Evolutionary conservation across 1,284 basidiomycete species (phyloP), one percentile per base, ranked within the genome.

Genomic region (Mycena citricolor): DNA sequence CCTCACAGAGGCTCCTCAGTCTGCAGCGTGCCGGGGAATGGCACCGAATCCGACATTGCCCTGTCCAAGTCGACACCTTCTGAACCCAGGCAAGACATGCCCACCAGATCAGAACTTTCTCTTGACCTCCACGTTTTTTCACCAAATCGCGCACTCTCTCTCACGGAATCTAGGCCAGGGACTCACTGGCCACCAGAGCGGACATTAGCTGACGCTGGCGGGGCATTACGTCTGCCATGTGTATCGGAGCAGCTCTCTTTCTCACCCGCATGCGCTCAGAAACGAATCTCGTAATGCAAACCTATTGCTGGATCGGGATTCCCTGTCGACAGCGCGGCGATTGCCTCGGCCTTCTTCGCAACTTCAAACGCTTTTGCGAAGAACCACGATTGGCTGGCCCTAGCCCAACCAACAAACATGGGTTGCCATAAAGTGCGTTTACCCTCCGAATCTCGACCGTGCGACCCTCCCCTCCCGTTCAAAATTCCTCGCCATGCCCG

Each of bases 311-410:
- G 25, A 45, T 47, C 48, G 20, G 32, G 49, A 46, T 51, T 42
- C 29, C 32, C 35, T 42, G 36, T 16, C 32, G 10, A 17, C 19
- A 52, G 56, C 56, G 54, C 55, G 52, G 60, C 61, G 59, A 61
- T 60, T 56, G 59, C 68, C 68, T 66, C 70, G 69, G 68, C 62
- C 63, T 67, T 68, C 61, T 58, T 56, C 49, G 36, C n/a, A n/a
- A 34, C 25, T 41, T 37, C 29, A 49, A 38, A 58, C 58, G 55
- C 57, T 54, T 57, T 58, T 43, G 39, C 54, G 47, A 57, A 45
- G 42, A 52, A 52, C 35, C 34, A 47, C 36, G 31, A 47, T n/a
- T n/a, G n/a, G 10, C 32, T 17, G 14, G 35, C 31, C 30, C 44
- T 29, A 48, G 46, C 33, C 41, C 14, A 6, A 10, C 10, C 48